These are phyloP conservation scores for Colletotrichum incanum DNA, from an alignment of 2,329 filamentous ascomycete genomes.

Conservation along the genomic window DNA sequence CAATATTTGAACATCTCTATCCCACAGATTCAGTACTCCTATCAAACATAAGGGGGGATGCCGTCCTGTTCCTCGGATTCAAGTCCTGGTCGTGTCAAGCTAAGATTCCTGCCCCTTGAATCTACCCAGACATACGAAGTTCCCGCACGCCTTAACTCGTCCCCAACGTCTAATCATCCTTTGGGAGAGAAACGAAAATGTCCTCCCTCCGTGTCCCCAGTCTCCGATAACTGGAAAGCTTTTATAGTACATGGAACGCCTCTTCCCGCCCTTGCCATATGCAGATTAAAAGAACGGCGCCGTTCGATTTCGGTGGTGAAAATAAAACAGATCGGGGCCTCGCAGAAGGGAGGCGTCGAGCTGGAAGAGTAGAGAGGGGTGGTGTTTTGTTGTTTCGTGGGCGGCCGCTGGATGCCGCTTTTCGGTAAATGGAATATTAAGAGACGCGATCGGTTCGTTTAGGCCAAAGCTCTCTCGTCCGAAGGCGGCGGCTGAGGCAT, in stretches of 20 bases:
- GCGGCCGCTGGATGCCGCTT: constrained; percentile 9
- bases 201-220: not conserved
- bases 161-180: not conserved
- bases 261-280: constrained; percentile 16
- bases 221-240: constrained; percentile 13
- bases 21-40: constrained; percentile 27
- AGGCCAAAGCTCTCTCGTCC: constrained; percentile 52
- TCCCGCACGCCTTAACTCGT: not conserved
- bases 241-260: constrained; percentile 43
- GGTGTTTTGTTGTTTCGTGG: constrained; percentile 4
- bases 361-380: constrained; percentile 42
- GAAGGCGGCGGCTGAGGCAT: constrained; percentile 52
- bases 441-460: constrained; percentile 35
- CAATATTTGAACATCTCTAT: constrained; percentile 39
- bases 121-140: not conserved
- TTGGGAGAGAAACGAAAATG: too few species aligned
- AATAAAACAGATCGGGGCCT: constrained; percentile 20
- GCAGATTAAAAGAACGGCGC: constrained; percentile 33
- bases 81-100: not conserved
- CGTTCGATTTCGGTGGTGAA: constrained; percentile 7
- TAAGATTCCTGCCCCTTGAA: not conserved
- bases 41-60: constrained; percentile 18
- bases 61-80: constrained; percentile 22
- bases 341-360: constrained; percentile 1
- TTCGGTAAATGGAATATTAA: constrained; percentile 15